Evolutionary conservation across 2,329 filamentous ascomycete genomes (phyloP).

Genomic region (Tricladium varicosporioides): DNA sequence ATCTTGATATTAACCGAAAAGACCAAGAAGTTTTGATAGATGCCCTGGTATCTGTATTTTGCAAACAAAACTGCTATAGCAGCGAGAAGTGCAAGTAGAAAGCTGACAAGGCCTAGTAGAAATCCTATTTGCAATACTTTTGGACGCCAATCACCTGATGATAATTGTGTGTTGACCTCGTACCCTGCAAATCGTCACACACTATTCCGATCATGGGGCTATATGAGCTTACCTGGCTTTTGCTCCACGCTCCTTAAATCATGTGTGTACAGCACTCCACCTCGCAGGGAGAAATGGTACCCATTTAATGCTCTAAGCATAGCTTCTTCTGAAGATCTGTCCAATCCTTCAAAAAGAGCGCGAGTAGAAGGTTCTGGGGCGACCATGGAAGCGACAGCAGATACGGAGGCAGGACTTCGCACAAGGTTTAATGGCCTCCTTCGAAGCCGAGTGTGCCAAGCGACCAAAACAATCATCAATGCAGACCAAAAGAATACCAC

Average conservation of each 20-base stretch:
- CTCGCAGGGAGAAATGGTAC: slow-evolving; percentile 12
- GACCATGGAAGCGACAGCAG: slow-evolving; percentile 13
- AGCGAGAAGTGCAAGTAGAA: slow-evolving; percentile 6
- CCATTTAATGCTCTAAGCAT: slow-evolving; percentile 14
- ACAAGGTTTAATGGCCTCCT: slow-evolving; percentile 16
- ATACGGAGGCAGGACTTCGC: slow-evolving; percentile 7
- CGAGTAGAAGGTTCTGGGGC: slow-evolving; percentile 7
- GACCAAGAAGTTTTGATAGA: slow-evolving; percentile 13
- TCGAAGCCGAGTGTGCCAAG: slow-evolving; percentile 8
- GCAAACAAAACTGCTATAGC: background rate
- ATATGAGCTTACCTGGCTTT: background rate
- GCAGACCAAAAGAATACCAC: slow-evolving; percentile 7
- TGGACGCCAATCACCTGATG: slow-evolving; percentile 9
- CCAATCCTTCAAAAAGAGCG: slow-evolving; percentile 16
- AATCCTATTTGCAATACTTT: slow-evolving; percentile 6
- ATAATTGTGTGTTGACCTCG: background rate
- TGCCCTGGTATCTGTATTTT: slow-evolving; percentile 6
- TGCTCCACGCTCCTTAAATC: background rate
- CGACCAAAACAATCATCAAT: slow-evolving; percentile 11
- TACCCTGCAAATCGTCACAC: background rate
- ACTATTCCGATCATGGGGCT: too few species aligned
- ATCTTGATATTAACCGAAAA: background rate
- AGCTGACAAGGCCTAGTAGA: slow-evolving; percentile 3
- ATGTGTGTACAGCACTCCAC: slow-evolving; percentile 10
- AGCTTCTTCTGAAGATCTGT: slow-evolving; percentile 7